Evolutionary conservation across 1,139 yeast genomes (phyloP).

Genomic region (Nakaseomyces bracarensis): DNA sequence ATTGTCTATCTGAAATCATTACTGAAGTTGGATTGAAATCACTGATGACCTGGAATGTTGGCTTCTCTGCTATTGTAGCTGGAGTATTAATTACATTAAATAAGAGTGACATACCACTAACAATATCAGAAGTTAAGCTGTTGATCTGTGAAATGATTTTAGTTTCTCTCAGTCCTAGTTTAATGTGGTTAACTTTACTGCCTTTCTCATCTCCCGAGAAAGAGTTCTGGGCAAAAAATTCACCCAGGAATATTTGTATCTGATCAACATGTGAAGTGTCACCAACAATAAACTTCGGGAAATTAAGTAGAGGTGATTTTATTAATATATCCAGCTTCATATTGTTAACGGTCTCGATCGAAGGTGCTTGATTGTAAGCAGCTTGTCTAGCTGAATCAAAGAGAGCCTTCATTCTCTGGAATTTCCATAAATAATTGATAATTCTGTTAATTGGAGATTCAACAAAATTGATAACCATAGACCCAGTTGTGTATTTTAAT

Average conservation of each 20-base stretch:
- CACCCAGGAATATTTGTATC: conserved; percentile 73
- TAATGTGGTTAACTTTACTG: conserved; percentile 42
- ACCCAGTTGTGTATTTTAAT: conserved; percentile 63
- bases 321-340: conserved; percentile 66
- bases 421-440: conserved; percentile 58
- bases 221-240: conserved; percentile 59
- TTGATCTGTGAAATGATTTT: conserved; percentile 48
- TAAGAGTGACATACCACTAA: conserved; percentile 58
- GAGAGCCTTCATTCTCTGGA: conserved; percentile 76
- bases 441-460: conserved; percentile 73
- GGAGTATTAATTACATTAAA: conserved; percentile 55
- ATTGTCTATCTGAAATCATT: conserved; percentile 70
- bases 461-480: conserved; percentile 65
- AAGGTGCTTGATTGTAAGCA: conserved; percentile 50
- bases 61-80: conserved; percentile 36
- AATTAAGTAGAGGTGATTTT: conserved; percentile 74
- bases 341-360: conserved; percentile 37
- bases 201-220: conserved; percentile 35
- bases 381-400: conserved; percentile 85
- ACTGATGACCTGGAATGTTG: conserved; percentile 52
- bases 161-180: conserved; percentile 66
- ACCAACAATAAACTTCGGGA: conserved; percentile 52
- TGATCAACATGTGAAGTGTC: conserved; percentile 46
- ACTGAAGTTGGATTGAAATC: conserved; percentile 58
- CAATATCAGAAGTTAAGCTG: conserved; percentile 53